A percentile compares a stretch with the other conserved stretches of the same genome.
phyloP scores from a whole-genome alignment of 345 rosid genomes.

The Crucihimalaya himalaica region DNA sequence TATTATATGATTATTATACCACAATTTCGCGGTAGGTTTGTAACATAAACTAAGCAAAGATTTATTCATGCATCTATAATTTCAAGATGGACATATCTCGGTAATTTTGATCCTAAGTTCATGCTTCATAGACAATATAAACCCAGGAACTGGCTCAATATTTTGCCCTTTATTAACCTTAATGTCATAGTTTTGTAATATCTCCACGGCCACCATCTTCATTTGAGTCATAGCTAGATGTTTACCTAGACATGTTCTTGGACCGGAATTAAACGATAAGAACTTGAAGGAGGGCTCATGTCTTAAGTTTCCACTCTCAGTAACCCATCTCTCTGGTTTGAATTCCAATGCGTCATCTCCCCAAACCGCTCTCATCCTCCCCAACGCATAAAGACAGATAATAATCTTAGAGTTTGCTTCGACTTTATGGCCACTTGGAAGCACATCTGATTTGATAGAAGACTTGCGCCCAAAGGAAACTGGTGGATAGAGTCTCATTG shows the following conservation, averaged over 20 bases:
- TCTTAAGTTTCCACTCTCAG: background rate
- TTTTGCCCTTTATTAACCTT: constrained; percentile 1
- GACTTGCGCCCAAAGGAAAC: background rate
- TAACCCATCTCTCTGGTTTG: constrained; percentile 18
- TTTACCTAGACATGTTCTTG: constrained; percentile 5
- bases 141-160: background rate
- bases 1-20: too few relatives aligned
- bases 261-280: background rate
- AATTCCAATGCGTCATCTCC: background rate
- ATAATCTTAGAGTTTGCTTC: background rate
- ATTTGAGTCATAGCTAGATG: background rate
- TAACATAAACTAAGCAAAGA: too few relatives aligned
- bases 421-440: constrained; percentile 18
- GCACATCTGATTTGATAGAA: background rate
- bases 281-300: background rate
- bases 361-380: constrained; percentile 12
- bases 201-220: constrained; percentile 5
- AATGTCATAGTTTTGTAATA: background rate
- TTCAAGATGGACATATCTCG: background rate
- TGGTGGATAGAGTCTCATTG: constrained; percentile 12
- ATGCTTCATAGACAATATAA: background rate
- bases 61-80: too few relatives aligned
- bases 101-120: background rate
- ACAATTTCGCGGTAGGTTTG: too few relatives aligned
- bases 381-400: background rate